phyloP scores from a whole-genome alignment of 2,329 filamentous ascomycete species.

The Phyllosticta paracitricarpa region DNA sequence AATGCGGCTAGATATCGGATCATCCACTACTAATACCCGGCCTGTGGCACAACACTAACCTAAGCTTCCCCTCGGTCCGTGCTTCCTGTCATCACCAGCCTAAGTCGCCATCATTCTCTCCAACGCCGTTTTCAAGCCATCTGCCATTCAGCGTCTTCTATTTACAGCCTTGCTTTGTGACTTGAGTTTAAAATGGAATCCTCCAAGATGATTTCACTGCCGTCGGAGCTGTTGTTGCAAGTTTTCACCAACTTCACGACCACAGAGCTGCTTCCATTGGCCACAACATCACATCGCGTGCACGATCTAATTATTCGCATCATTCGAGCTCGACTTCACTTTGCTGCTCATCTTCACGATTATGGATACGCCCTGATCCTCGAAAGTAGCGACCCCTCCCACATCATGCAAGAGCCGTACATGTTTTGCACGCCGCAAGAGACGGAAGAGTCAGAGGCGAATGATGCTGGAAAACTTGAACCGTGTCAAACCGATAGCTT shows the following conservation, averaged over 20 bases:
- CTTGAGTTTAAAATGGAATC: constrained; percentile 9
- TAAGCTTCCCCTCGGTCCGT: too few species aligned
- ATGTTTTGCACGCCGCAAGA: constrained; percentile 59
- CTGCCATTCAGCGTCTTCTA: neutral
- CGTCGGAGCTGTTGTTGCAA: constrained; percentile 30
- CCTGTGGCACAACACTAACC: too few species aligned
- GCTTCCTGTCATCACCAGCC: too few species aligned
- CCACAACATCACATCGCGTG: constrained; percentile 52
- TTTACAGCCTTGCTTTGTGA: neutral
- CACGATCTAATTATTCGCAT: constrained; percentile 53
- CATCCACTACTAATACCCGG: too few species aligned
- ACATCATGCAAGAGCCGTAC: constrained; percentile 54
- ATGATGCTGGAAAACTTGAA: constrained; percentile 20
- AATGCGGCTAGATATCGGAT: too few species aligned
- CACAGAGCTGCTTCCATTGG: constrained; percentile 40
- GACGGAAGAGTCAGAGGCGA: constrained; percentile 48
- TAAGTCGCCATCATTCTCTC: too few species aligned
- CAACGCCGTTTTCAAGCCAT: too few species aligned
- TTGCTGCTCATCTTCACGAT: constrained; percentile 41
- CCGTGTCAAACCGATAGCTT: constrained; percentile 25
- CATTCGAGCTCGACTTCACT: constrained; percentile 53
- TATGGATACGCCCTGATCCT: constrained; percentile 59
- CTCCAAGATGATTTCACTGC: neutral
- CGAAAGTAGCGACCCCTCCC: constrained; percentile 68
- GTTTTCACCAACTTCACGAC: constrained; percentile 34